Percentiles rank a stretch among this genome's conserved stretches.
Evolutionary conservation across 257 asterid species (phyloP).

Genomic region (Voacanga thouarsii): DNA sequence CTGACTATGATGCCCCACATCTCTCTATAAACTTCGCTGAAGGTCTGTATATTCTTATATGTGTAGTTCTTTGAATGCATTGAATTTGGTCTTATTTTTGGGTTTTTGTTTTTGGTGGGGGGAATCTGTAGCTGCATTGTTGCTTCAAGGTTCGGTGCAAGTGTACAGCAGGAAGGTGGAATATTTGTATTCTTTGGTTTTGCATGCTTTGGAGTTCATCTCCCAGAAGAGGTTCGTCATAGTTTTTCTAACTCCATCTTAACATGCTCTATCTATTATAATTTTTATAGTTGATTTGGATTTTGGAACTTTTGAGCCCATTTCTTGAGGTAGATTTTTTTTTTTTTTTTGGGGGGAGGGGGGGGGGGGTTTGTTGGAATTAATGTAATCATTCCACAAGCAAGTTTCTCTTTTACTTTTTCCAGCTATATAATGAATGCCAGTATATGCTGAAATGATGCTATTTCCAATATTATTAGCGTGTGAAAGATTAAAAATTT

Average conservation of each 20-base stretch:
- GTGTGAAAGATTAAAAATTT: background rate
- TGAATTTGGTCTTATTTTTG: background rate
- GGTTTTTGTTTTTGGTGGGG: background rate
- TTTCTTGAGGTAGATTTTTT: background rate
- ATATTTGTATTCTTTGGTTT: conserved; percentile 78
- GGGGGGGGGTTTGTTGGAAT: too few species aligned
- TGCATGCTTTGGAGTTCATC: conserved; percentile 84
- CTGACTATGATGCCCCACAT: conserved; percentile 40
- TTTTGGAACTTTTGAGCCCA: background rate
- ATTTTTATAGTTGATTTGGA: conserved; percentile 5
- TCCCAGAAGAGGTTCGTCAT: conserved; percentile 73
- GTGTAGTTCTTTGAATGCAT: background rate
- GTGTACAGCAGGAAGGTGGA: conserved; percentile 97
- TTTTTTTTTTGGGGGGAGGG: too few species aligned
- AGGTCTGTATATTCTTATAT: conserved; percentile 37
- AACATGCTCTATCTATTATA: background rate
- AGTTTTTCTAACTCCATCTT: background rate
- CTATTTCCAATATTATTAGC: background rate
- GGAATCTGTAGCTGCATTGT: conserved; percentile 76
- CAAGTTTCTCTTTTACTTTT: background rate
- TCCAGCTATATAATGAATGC: background rate
- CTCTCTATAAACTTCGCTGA: conserved; percentile 76
- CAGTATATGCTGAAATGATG: background rate
- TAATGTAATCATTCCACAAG: background rate
- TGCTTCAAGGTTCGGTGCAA: conserved; percentile 97